These are phyloP conservation scores for Pontederia paniculata DNA, from an alignment of 176 grass and related monocot species.

Conservation along the genomic window DNA sequence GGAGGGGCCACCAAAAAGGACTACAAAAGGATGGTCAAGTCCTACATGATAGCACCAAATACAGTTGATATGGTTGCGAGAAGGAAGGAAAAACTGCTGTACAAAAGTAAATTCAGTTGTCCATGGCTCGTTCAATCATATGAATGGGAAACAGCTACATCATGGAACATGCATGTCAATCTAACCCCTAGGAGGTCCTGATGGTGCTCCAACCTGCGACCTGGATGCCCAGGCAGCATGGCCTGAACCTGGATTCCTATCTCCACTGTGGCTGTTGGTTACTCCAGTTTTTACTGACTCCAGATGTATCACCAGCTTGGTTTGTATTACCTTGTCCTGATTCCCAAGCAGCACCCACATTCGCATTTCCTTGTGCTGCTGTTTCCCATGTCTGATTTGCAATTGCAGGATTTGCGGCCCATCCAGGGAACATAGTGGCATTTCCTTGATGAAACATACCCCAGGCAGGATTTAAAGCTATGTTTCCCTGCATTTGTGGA, in stretches of 20 bases:
- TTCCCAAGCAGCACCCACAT: constrained; percentile 31
- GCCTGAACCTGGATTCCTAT: constrained; percentile 14
- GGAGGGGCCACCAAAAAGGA: too few relatives aligned
- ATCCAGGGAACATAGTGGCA: constrained; percentile 49
- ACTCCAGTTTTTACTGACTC: constrained; percentile 28
- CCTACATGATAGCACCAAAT: too few relatives aligned
- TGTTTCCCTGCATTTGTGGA: constrained; percentile 47
- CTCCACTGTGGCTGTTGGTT: constrained; percentile 36
- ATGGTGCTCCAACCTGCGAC: constrained; percentile 31
- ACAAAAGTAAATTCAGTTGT: too few relatives aligned
- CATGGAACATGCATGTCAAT: constrained; percentile 18
- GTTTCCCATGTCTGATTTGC: constrained; percentile 42
- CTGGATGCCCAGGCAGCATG: constrained; percentile 15
- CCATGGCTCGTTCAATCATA: not conserved
- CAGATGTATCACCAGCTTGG: constrained; percentile 30
- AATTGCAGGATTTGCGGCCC: constrained; percentile 38
- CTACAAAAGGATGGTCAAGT: too few relatives aligned
- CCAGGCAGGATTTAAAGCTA: constrained; percentile 41
- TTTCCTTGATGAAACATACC: constrained; percentile 37
- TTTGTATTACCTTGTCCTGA: constrained; percentile 47
- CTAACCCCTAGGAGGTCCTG: constrained; percentile 3
- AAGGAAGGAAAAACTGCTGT: too few relatives aligned
- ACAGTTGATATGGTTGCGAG: too few relatives aligned
- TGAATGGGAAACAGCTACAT: constrained; percentile 38
- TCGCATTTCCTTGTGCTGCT: constrained; percentile 43